Percentiles rank a stretch among this genome's conserved stretches.
Evolutionary conservation across 768 basidiomycete species (phyloP).

Genomic region (Mycena rebaudengoi): DNA sequence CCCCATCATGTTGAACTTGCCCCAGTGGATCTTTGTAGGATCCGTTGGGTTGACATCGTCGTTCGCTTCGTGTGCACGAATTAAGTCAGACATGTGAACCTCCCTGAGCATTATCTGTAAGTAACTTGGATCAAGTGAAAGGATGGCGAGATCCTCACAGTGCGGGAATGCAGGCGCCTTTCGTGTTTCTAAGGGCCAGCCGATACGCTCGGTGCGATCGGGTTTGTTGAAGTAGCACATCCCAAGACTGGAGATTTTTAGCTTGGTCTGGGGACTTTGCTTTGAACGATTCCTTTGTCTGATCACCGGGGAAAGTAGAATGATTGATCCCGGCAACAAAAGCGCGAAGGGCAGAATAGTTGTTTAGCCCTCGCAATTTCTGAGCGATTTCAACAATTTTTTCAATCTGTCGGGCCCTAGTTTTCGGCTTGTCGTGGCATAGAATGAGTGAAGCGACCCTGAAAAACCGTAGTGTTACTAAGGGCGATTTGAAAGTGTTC

Average conservation of each 20-base stretch:
- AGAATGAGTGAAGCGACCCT: conserved; percentile 94
- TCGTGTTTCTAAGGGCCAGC: conserved; percentile 84
- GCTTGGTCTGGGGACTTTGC: conserved; percentile 69
- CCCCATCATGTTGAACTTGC: conserved; percentile 93
- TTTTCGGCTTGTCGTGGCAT: conserved; percentile 80
- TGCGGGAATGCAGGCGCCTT: conserved; percentile 88
- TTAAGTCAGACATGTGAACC: conserved; percentile 90
- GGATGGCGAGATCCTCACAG: conserved; percentile 55
- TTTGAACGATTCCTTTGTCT: conserved; percentile 80
- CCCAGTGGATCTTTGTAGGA: conserved; percentile 88
- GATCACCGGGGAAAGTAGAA: conserved; percentile 79
- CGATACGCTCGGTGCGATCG: conserved; percentile 93
- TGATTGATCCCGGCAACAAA: conserved; percentile 94
- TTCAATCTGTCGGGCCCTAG: conserved; percentile 84
- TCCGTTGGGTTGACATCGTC: conserved; percentile 73
- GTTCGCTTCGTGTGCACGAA: conserved; percentile 88
- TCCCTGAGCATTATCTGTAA: conserved; percentile 61
- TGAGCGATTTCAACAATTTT: conserved; percentile 88
- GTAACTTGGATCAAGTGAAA: background rate
- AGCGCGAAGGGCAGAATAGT: conserved; percentile 92
- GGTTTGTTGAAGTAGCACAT: conserved; percentile 82
- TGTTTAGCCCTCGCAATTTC: conserved; percentile 82
- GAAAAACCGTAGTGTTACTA: conserved; percentile 5
- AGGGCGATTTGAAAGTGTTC: background rate
- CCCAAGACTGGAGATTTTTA: conserved; percentile 84